Conservation (phyloP, 768 basidiomycete genomes). For the Psilocybe cyanescens region DNA sequence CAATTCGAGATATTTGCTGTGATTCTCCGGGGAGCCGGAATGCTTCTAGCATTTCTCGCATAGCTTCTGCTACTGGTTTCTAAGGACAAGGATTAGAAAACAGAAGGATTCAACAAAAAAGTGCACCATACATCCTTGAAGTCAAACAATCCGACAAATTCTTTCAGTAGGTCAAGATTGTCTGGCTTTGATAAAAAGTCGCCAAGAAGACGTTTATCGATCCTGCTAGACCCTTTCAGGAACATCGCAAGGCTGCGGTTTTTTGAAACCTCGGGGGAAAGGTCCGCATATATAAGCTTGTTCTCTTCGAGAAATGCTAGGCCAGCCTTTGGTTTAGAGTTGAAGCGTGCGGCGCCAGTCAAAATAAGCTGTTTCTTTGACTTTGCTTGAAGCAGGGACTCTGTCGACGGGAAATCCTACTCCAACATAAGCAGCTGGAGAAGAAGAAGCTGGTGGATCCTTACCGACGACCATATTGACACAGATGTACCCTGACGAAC, state of each 20-base stretch:
- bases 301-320: constrained; percentile 92
- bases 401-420: constrained; percentile 60
- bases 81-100: constrained; percentile 31
- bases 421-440: not conserved
- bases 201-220: constrained; percentile 93
- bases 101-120: not conserved
- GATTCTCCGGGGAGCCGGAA: constrained; percentile 96
- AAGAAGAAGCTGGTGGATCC: constrained; percentile 22
- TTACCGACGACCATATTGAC: constrained; percentile 64
- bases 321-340: constrained; percentile 90
- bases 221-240: constrained; percentile 78
- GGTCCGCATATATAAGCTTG: constrained; percentile 78
- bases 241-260: constrained; percentile 80
- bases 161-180: constrained; percentile 81
- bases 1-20: constrained; percentile 92
- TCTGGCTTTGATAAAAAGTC: constrained; percentile 93
- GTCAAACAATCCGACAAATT: constrained; percentile 88
- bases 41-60: constrained; percentile 91
- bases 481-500: constrained; percentile 37
- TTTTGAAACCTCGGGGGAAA: constrained; percentile 58
- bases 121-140: constrained; percentile 69
- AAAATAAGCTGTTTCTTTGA: constrained; percentile 87
- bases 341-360: constrained; percentile 85
- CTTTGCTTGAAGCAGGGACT: constrained; percentile 68
- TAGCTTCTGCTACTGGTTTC: constrained; percentile 95